A percentile compares a stretch with the other conserved stretches of the same genome.
Evolutionary conservation across 2,329 filamentous ascomycete species (phyloP).

Genomic region (Colletotrichum spaethianum): DNA sequence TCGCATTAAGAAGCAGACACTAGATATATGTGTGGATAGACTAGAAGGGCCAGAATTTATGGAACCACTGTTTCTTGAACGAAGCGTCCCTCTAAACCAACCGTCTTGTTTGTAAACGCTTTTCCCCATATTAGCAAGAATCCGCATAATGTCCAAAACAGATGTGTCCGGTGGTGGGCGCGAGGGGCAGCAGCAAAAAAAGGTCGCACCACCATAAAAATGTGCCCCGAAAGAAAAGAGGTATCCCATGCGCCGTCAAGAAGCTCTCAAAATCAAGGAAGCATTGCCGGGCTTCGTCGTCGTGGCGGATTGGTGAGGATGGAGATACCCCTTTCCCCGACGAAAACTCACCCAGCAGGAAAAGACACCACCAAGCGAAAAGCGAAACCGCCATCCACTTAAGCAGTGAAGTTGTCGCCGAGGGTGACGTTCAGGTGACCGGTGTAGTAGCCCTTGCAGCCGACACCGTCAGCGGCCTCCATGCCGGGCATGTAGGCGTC

Average conservation of each 20-base stretch:
- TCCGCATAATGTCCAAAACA: slow-evolving; percentile 37
- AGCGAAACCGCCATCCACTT: neutral
- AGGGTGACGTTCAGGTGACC: slow-evolving; percentile 51
- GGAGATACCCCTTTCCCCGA: slow-evolving; percentile 21
- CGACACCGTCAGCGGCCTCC: slow-evolving; percentile 55
- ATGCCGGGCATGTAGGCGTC: slow-evolving; percentile 57
- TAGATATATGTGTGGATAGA: slow-evolving; percentile 35
- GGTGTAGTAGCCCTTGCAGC: slow-evolving; percentile 54
- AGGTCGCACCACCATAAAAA: slow-evolving; percentile 27
- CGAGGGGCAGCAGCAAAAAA: neutral
- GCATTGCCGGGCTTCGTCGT: slow-evolving; percentile 30
- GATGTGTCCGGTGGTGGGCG: slow-evolving; percentile 19
- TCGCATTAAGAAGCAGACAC: slow-evolving; percentile 40
- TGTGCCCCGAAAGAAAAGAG: slow-evolving; percentile 19
- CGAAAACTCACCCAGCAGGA: slow-evolving; percentile 20
- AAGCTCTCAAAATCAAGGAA: slow-evolving; percentile 21
- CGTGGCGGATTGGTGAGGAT: slow-evolving; percentile 9
- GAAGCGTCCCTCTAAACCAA: slow-evolving; percentile 15
- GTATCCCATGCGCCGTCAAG: slow-evolving; percentile 38
- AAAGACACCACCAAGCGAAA: neutral
- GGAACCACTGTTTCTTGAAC: slow-evolving; percentile 5
- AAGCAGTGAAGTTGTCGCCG: slow-evolving; percentile 45
- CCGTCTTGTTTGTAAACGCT: slow-evolving; percentile 10
- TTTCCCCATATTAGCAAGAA: slow-evolving; percentile 29
- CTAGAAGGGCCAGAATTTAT: slow-evolving; percentile 11